Base-by-base conservation (phyloP, 78 protist species). In the Capsaspora owczarzaki region DNA sequence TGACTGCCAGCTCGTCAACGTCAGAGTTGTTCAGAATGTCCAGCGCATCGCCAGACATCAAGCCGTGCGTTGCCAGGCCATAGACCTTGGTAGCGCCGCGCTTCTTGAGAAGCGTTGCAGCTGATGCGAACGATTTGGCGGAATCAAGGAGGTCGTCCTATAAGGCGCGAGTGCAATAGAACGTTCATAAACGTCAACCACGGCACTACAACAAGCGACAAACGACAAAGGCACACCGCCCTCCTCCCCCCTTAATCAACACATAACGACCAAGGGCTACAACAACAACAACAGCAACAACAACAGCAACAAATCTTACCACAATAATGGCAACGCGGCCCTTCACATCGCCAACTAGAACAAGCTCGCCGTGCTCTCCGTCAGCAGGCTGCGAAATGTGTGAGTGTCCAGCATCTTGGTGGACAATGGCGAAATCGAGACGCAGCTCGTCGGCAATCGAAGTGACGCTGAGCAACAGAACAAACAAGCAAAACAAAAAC, bases 361-460 rank as follows among this genome's bases (percentile, higher is more conserved):
- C 47, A 89, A 86, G 83, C 43, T 42, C 23, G 61, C 29, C 66
- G n/a, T 60, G 66, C 51, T 46, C 51, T n/a, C n/a, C n/a, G 16
- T 20, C n/a, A 49, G 56, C n/a, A 49, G n/a, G 10, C n/a, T 49
- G 56, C 56, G 56, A 20, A 16, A 20, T 49, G 66, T 27, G 66
- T 16, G 31, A 5, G 66, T 60, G 66, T 25, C 22, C 66, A 10
- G 6, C 31, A 5, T 2, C 66, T 16, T 27, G 66, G 86, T 88
- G 95, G 61, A 92, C 87, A 42, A 89, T 82, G 14, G 95, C 95
- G 46, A 92, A 69, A 68, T 85, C 88, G n/a, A 81, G 80, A 40
- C 78, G 81, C 60, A 92, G 63, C 33, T 76, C 63, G 31, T 92
- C 95, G 71, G 93, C 87, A 60, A 89, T 72, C 31, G 87, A 75